Base-by-base conservation (phyloP, 306 rosid genomes). In the Fagus crenata region DNA sequence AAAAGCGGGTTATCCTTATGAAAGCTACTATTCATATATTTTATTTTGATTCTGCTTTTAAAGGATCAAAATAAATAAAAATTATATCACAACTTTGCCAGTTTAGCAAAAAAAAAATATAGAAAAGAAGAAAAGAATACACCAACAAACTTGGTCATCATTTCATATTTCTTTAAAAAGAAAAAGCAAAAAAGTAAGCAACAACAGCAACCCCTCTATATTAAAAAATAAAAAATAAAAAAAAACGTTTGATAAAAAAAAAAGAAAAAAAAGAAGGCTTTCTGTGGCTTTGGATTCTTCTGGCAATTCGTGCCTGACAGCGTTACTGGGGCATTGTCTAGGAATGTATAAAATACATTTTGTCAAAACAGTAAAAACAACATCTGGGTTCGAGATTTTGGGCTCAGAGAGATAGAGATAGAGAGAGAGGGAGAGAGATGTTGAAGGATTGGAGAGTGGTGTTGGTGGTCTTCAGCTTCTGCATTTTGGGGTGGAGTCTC, bases 231-330 rank as follows among this genome's bases (percentile, higher is more conserved):
- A 40, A 39, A 55, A 1, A 54, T 35, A 49, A 56, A 37, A 11
- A 67, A 4, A 46, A 33, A n/a, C n/a, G n/a, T n/a, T n/a, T n/a
- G n/a, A n/a, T n/a, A n/a, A 59, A 67, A 39, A 13, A 33, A 59
- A 64, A 51, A 55, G 49, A 49, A 55, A 53, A 22, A 14, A 77
- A 72, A 39, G 22, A 51, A 67, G 17, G 15, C 61, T 76, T 86
- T 91, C 71, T 89, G 88, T 88, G 92, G 91, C 98, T 87, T 91
- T 81, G 93, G 96, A 88, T 88, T 84, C 90, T 84, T 85, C 74
- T 86, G 93, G 81, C 87, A 53, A 78, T 85, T 88, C 91, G 87
- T 91, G 96, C 89, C 87, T 88, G 97, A 93, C 97, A 92, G 97
- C 96, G 87, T 90, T 90, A 86, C 92, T 86, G 82, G 89, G 80